Evolutionary conservation across 2,329 filamentous ascomycete genomes (phyloP), one percentile per base, ranked within the genome.

Genomic region (Fusarium vanettenii): DNA sequence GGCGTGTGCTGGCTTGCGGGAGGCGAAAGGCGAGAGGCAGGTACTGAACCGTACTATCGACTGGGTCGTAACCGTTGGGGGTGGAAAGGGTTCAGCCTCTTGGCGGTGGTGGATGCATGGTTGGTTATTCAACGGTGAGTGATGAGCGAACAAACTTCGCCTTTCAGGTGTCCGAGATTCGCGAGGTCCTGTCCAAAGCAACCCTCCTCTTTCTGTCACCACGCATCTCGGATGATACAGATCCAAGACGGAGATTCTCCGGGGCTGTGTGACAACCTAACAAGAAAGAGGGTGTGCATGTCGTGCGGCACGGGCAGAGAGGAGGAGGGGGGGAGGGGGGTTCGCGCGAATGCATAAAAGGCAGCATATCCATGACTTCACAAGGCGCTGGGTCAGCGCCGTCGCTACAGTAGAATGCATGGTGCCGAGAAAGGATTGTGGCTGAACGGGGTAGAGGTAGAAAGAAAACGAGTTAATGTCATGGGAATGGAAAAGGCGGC

Each of bases 181-280:
- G 41, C 29, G 60, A 50, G 31, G 60, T 45, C 41, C 50, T 50
- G 27, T 62, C 35, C 27, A 50, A 27, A 48, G 20, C 43, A 48
- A 35, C 41, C 60, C 60, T 35, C 20, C 60, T 45, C 39, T 27
- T 45, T 48, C 45, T 48, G 45, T 48, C 45, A 48, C 45, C 45
- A 39, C 14, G 18, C 33, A 55, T 52, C 60, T 55, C 55, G 62
- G 59, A 29, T 37, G 45, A 64, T 62, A 64, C 50, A 57, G 59
- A 61, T 61, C 59, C 37, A 50, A 43, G 50, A 69, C 68, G 71
- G 75, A 74, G 63, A 73, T 57, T 74, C 65, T 56, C 73, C 59
- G 71, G 71, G 55, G 63, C 65, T 64, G n/a, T 20, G 55, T 52
- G 50, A 33, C 27, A n/a, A 56, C 50, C 52, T 13, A 39, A 39